Percentiles rank a stretch among this genome's conserved stretches.
Conservation (phyloP, 148 eudicot species). For the Arctostaphylos glauca region DNA sequence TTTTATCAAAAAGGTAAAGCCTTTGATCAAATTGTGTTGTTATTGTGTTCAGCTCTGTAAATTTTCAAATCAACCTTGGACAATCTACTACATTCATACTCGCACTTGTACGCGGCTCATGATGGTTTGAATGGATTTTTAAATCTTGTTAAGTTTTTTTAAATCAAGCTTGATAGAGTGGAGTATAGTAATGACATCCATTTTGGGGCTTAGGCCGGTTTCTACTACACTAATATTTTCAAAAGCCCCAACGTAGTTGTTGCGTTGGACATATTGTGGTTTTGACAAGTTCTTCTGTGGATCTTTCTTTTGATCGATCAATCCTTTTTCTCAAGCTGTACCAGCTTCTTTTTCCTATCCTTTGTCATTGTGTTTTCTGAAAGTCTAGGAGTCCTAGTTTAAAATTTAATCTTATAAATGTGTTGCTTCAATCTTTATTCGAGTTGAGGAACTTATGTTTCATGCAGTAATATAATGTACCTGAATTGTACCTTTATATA, state of each 20-base stretch:
- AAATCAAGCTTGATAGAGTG: background rate
- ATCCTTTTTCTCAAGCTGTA: background rate
- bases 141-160: background rate
- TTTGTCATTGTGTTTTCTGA: background rate
- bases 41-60: background rate
- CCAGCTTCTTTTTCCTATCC: background rate
- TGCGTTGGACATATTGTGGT: background rate
- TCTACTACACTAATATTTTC: background rate
- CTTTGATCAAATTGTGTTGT: constrained; percentile 5
- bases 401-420: background rate
- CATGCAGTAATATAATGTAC: background rate
- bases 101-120: background rate
- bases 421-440: background rate
- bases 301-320: background rate
- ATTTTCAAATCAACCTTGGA: background rate
- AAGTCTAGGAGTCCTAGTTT: background rate
- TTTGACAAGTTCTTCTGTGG: background rate
- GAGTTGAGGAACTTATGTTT: background rate
- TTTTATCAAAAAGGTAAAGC: constrained; percentile 72
- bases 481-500: background rate
- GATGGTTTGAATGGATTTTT: background rate
- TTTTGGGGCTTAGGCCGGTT: background rate
- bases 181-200: background rate
- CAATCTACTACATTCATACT: background rate
- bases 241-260: background rate